Evolutionary conservation across 2,329 filamentous ascomycete genomes (phyloP), one percentile per base, ranked within the genome.

Genomic region (Phoma sp.): DNA sequence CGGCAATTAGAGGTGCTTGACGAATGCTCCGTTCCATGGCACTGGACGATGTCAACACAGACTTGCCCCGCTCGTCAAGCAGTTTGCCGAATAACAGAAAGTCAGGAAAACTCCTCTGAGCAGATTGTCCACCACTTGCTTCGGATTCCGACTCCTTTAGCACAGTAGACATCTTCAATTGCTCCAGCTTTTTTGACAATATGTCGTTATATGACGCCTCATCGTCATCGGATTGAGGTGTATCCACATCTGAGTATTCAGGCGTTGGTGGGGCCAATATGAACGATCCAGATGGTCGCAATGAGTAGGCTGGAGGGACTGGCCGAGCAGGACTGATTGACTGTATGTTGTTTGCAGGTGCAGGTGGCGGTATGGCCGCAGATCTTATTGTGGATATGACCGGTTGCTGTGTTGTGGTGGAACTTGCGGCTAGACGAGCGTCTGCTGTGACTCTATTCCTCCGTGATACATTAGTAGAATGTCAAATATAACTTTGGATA

Each of bases 1-100:
- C 33, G 0, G 57, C 20, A 7, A 62, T 23, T 2, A 62, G 33
- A 33, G 60, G 57, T 6, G 57, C 55, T 26, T 62, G 55, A 3
- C 14, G 37, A 14, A 62, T 59, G 26, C 53, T 47, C 11, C 32
- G 45, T 3, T 56, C 20, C 4, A 25, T 23, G n/a, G 29, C n/a
- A 25, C 28, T 33, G 7, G 30, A 14, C 1, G 12, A 7, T 5
- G 11, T 15, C 10, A 23, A n/a, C 1, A 2, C 11, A 15, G 7
- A 9, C 5, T 20, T 37, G 4, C 20, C 11, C n/a, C 5, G 36
- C 11, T 46, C 7, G 7, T 25, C 14, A 18, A 57, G 46, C n/a
- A 60, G 15, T 10, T 38, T n/a, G 4, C 40, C 42, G 4, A 51
- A 37, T 1, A 33, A 34, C 4, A 5, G 14, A 26, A 57, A 55